phyloP scores from a whole-genome alignment of 179 eudicot species.

The Drosera spatulata region DNA sequence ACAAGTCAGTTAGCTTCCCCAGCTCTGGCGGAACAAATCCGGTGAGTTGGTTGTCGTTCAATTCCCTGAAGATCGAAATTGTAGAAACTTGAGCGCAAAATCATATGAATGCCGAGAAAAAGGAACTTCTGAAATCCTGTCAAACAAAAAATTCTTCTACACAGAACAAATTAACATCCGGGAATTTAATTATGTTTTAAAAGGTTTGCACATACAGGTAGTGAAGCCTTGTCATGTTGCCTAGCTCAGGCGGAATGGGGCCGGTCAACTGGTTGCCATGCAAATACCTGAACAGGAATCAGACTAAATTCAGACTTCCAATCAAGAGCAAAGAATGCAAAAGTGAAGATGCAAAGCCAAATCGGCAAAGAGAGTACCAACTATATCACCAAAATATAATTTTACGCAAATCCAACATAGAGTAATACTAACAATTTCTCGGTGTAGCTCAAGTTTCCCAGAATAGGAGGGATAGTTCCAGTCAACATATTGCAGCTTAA shows the following conservation, averaged over 20 bases:
- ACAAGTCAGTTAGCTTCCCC: slow-evolving; percentile 81
- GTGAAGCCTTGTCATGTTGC: slow-evolving; percentile 94
- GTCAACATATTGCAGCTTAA: slow-evolving; percentile 81
- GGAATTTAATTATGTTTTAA: neutral
- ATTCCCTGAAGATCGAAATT: slow-evolving; percentile 41
- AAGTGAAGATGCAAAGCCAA: no score
- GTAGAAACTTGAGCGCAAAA: neutral
- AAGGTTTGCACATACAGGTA: slow-evolving; percentile 45
- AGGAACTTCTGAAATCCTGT: neutral
- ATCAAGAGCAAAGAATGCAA: no score
- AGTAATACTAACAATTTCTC: slow-evolving; percentile 76
- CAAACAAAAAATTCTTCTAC: neutral
- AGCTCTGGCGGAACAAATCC: slow-evolving; percentile 84
- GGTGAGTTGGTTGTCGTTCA: slow-evolving; percentile 72
- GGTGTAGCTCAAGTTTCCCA: slow-evolving; percentile 88
- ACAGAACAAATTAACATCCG: neutral
- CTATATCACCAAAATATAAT: no score
- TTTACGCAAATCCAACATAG: neutral
- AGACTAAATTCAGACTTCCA: neutral
- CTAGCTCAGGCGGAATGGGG: slow-evolving; percentile 85
- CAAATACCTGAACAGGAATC: slow-evolving; percentile 48
- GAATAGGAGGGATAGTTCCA: slow-evolving; percentile 82
- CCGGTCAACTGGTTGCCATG: slow-evolving; percentile 84
- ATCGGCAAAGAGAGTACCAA: no score
- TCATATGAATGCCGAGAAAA: neutral